phyloP scores from a whole-genome alignment of 345 rosid species.

The Camelina sativa region DNA sequence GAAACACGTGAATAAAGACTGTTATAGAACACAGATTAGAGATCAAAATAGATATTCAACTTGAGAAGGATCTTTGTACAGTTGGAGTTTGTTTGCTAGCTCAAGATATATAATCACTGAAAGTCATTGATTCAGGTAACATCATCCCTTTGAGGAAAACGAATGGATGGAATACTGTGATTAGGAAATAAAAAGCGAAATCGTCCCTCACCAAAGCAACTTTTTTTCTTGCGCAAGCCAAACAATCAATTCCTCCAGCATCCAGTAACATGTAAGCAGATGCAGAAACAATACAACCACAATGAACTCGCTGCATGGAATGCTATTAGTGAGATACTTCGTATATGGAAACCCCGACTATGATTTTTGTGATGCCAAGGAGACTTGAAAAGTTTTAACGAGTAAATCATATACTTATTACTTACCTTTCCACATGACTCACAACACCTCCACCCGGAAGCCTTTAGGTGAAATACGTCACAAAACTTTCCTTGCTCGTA shows the following conservation, averaged over 20 bases:
- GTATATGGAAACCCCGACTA: slow-evolving; percentile 19
- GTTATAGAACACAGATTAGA: slow-evolving; percentile 24
- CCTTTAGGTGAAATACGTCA: slow-evolving; percentile 66
- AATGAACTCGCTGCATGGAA: slow-evolving; percentile 76
- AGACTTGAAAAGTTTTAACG: background rate
- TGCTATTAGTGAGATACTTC: slow-evolving; percentile 31
- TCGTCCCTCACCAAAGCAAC: slow-evolving; percentile 57
- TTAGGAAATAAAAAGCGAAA: slow-evolving; percentile 30
- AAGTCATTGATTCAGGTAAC: slow-evolving; percentile 10
- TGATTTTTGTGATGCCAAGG: slow-evolving; percentile 19
- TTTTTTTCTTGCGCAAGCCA: slow-evolving; percentile 73
- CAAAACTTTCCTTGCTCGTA: slow-evolving; percentile 88
- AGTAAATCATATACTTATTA: slow-evolving; percentile 50
- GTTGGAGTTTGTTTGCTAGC: slow-evolving; percentile 27
- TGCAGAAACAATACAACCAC: slow-evolving; percentile 89
- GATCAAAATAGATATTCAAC: slow-evolving; percentile 8
- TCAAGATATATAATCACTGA: slow-evolving; percentile 4
- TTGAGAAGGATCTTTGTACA: slow-evolving; percentile 20
- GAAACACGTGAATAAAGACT: slow-evolving; percentile 43
- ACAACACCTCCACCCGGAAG: slow-evolving; percentile 91
- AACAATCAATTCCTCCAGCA: slow-evolving; percentile 93
- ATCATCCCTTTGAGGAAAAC: background rate
- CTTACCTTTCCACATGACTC: slow-evolving; percentile 92
- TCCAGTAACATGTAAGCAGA: slow-evolving; percentile 66
- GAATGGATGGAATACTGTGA: slow-evolving; percentile 4